Base-by-base conservation (phyloP, 768 basidiomycete species). In the Amanita rubescens region DNA sequence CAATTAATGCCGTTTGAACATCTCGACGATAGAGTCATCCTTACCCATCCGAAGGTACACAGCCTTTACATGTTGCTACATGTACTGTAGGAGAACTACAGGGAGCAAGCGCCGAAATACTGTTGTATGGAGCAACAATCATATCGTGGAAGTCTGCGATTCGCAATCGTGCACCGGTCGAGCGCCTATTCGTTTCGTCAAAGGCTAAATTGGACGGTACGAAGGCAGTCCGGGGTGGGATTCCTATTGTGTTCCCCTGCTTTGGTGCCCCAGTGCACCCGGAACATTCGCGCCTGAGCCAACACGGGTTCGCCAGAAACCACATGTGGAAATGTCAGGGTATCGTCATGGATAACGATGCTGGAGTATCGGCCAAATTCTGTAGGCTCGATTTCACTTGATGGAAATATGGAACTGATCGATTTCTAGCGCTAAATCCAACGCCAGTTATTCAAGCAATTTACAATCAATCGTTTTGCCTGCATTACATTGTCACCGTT, bases 231-330 rank as follows among this genome's bases (percentile, higher is more conserved):
- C 67, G 78, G 53, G 79, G 78, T 10, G 79, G 78, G 10, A 78
- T 80, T 19, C 79, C 79, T 10, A 64, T 80, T 34, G 84, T 90
- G 39, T 96, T 93, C 67, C 85, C 87, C 39, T 91, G 88, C 71
- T 98, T 97, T 62, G 94, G 95, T 3, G 75, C 89, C 0, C 90
- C 95, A 1, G 77, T 75, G 15, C 86, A 84, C 66, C 78, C 76
- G 24, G 88, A 84, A 46, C 90, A 94, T 66, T 59, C 66, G 19
- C 79, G 78, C 43, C 73, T 99, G 5, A 53, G 74, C 5, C 94
- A 96, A 67, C 96, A 98, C 66, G 96, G 96, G 0, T 97, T 95
- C 64, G 95, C 91, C 5, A 75, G 96, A 38, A 91, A 75, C 57
- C 76, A 80, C 34, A 65, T 62, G 27, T 98, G 96, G 96, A 69